A percentile compares a stretch with the other conserved stretches of the same genome.
Conservation (phyloP, 2,329 filamentous ascomycete species). For the Chrysoporthe cubensis region DNA sequence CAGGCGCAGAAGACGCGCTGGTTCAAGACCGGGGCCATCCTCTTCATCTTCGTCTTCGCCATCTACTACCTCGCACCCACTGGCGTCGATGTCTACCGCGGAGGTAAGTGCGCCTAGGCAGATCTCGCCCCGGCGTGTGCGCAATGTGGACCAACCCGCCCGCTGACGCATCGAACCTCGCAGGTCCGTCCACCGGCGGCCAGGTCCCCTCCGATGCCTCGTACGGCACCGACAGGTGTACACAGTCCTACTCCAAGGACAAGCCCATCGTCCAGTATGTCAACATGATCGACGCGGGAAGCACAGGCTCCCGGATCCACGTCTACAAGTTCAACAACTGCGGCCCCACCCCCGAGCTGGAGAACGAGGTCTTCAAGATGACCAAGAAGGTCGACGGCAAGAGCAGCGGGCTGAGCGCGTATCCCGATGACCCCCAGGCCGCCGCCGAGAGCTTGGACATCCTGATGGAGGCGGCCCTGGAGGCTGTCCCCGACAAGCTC, state of each 20-base stretch:
- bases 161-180: background rate
- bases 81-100: conserved; percentile 58
- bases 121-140: background rate
- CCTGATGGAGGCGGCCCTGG: conserved; percentile 83
- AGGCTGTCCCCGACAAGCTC: conserved; percentile 82
- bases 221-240: conserved; percentile 74
- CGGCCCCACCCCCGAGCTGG: conserved; percentile 90
- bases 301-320: conserved; percentile 96
- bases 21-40: conserved; percentile 66
- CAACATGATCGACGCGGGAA: conserved; percentile 97
- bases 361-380: conserved; percentile 91
- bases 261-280: conserved; percentile 98
- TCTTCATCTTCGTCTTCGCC: conserved; percentile 62
- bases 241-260: conserved; percentile 78
- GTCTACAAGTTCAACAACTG: conserved; percentile 99
- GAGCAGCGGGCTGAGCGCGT: conserved; percentile 75
- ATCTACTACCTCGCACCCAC: conserved; percentile 68
- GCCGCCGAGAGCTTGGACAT: conserved; percentile 89
- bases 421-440: conserved; percentile 80
- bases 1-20: conserved; percentile 69
- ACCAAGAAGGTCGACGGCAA: conserved; percentile 79
- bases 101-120: conserved; percentile 40
- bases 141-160: background rate
- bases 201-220: conserved; percentile 63
- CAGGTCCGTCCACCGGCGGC: conserved; percentile 42